Evolutionary conservation across 176 grass and related monocot genomes (phyloP), one percentile per base, ranked within the genome.

Genomic region (Guadua angustifolia): DNA sequence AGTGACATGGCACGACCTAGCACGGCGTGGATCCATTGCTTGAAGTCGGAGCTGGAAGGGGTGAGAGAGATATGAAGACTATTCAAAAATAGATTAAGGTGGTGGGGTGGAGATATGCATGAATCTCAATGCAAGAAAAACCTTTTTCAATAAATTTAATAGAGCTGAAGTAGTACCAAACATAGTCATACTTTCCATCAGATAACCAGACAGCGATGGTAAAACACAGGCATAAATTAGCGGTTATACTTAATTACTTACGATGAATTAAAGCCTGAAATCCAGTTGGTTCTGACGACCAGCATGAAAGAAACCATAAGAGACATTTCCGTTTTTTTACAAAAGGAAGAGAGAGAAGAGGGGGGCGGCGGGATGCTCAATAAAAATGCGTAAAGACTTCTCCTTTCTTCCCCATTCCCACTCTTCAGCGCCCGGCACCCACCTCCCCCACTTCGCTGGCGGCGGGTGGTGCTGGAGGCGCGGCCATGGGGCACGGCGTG

Each of bases 401-500:
- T 7, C 8, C 59, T 44, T 51, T 75, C 84, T 79, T 62, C 80
- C 84, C 88, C 74, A 52, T 83, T 69, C 60, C n/a, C 79, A 62
- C 59, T 21, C 47, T 2, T 36, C 15, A 33, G 81, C 69, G 25
- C 65, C 36, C 53, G 62, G 53, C 78, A 21, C 78, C 73, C 60
- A 64, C 88, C 71, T 9, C 19, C 71, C 87, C 71, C 79, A 87
- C 74, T 60, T 79, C 79, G 84, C 88, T 84, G 84, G 21, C 84
- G 88, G 84, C 80, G 84, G 80, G 79, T 68, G 88, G 53, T 9
- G 73, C 57, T 9, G 36, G 4, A 17, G 42, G 0, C 4, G 29
- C 12, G 43, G 64, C 35, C 87, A 97, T 94, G 92, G 95, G 92
- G 9, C 95, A 97, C 44, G 86, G 81, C 17, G 47, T 94, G 35